Conservation (phyloP, 2,329 filamentous ascomycete genomes). For the Shiraia bambusicola region DNA sequence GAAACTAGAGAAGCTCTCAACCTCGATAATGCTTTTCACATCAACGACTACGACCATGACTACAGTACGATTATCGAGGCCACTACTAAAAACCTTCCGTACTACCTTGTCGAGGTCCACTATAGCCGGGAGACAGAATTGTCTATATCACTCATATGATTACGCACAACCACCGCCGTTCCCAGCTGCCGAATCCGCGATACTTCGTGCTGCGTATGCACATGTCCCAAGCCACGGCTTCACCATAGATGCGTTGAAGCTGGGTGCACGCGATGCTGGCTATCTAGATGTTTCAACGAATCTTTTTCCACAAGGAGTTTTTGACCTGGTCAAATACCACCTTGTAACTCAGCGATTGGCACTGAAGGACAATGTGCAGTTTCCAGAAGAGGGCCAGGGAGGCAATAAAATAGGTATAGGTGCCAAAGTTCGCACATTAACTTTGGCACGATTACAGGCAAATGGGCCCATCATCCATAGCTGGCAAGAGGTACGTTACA, state of each 20-base stretch:
- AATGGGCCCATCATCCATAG: slow-evolving; percentile 72
- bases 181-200: slow-evolving; percentile 67
- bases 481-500: slow-evolving; percentile 76
- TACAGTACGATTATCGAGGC: slow-evolving; percentile 26
- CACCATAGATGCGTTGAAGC: slow-evolving; percentile 68
- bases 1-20: slow-evolving; percentile 15
- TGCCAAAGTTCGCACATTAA: slow-evolving; percentile 67
- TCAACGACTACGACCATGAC: slow-evolving; percentile 30
- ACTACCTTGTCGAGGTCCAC: slow-evolving; percentile 19
- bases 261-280: slow-evolving; percentile 79
- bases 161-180: slow-evolving; percentile 58
- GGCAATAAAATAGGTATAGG: slow-evolving; percentile 52
- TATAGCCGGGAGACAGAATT: slow-evolving; percentile 18
- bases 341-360: slow-evolving; percentile 66
- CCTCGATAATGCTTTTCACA: slow-evolving; percentile 15
- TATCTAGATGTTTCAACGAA: slow-evolving; percentile 86
- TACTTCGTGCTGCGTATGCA: slow-evolving; percentile 76
- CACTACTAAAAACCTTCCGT: slow-evolving; percentile 28
- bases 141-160: slow-evolving; percentile 41
- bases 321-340: slow-evolving; percentile 79
- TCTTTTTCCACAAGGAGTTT: slow-evolving; percentile 75
- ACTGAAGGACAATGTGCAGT: slow-evolving; percentile 55
- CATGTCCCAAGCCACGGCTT: slow-evolving; percentile 85
- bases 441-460: slow-evolving; percentile 73
- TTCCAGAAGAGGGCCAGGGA: slow-evolving; percentile 34